Conservation (phyloP, 495 filamentous ascomycete species). For the Penicillium subrubescens region DNA sequence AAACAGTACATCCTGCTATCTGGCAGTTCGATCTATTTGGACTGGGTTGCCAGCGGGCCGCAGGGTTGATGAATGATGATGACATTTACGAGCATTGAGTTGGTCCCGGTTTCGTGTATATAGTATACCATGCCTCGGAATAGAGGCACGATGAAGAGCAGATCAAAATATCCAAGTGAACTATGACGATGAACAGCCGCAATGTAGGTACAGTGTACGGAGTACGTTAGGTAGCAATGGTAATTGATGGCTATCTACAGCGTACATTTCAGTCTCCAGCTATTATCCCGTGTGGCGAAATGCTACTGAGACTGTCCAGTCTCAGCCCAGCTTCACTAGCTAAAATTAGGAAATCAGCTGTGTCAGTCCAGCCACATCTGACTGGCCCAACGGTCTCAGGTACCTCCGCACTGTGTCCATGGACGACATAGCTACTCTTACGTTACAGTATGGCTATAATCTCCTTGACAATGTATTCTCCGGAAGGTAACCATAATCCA, state of each 20-base stretch:
- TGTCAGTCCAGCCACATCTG: not conserved
- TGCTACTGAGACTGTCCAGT: not conserved
- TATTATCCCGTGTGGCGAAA: not conserved
- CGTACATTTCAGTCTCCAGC: not conserved
- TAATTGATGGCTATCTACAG: not conserved
- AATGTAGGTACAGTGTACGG: too few species aligned
- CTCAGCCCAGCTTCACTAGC: not conserved
- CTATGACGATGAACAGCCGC: not conserved
- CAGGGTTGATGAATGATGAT: conserved; percentile 24
- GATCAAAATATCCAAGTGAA: not conserved
- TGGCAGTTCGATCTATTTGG: not conserved
- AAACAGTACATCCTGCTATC: not conserved
- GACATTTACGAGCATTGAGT: conserved; percentile 20
- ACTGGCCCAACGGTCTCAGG: not conserved
- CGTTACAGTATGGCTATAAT: not conserved
- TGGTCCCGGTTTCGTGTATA: not conserved
- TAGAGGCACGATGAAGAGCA: not conserved
- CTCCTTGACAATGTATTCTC: not conserved
- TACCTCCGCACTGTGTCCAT: not conserved
- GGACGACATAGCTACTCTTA: not conserved
- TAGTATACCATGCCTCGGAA: conserved; percentile 16
- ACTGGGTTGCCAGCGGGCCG: not conserved
- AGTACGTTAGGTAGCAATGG: too few species aligned
- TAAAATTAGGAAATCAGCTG: conserved; percentile 1
- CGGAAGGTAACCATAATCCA: not conserved